Evolutionary conservation across 169 alveolate genomes (phyloP).

Genomic region (Eimeria necatrix): DNA sequence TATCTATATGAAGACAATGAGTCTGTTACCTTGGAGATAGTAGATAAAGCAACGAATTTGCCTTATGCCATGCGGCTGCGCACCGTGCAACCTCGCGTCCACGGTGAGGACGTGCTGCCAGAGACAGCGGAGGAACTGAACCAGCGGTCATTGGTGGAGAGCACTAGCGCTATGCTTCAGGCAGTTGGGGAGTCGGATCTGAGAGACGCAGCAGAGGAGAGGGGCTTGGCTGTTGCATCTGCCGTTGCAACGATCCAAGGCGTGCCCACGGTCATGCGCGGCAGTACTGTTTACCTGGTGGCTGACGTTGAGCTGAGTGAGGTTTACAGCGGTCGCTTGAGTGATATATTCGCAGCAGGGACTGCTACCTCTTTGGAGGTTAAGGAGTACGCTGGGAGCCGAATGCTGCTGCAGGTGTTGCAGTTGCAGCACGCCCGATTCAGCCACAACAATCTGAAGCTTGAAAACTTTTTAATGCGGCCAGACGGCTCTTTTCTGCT

Average conservation of each 20-base stretch:
- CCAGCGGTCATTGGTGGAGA: background rate
- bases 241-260: background rate
- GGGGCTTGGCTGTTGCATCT: background rate
- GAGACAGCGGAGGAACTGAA: background rate
- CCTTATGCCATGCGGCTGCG: background rate
- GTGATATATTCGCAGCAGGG: background rate
- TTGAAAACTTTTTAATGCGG: background rate
- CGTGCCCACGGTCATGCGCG: background rate
- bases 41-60: background rate
- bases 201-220: background rate
- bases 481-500: conserved; percentile 10
- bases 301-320: background rate
- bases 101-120: background rate
- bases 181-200: background rate
- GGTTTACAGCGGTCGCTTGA: background rate
- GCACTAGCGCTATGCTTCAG: background rate
- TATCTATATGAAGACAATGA: background rate
- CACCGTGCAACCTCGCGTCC: background rate
- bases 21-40: background rate
- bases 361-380: background rate
- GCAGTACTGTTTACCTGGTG: background rate
- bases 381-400: background rate
- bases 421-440: conserved; percentile 11
- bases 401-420: conserved; percentile 38
- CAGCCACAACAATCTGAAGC: conserved; percentile 40